Base-by-base conservation (phyloP, 176 grass and related monocot genomes). In the Oryza meridionalis region DNA sequence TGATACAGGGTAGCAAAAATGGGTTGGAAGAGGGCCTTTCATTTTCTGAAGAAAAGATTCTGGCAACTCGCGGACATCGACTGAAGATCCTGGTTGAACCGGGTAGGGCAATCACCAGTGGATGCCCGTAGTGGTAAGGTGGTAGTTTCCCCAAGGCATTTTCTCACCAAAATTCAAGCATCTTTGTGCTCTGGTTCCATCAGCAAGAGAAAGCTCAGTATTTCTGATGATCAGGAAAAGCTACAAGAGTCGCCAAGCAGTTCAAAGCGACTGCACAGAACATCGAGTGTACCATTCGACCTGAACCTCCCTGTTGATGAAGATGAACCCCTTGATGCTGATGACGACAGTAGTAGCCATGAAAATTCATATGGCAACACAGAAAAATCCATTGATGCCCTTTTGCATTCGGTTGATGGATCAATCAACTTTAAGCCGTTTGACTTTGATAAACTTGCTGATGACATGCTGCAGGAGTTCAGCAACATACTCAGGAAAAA, bases 291-390 rank as follows among this genome's bases (percentile, higher is more conserved):
- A 26, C 50, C 82, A 4, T 91, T 99, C 19, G 91, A 99, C 82
- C 74, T 99, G 86, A 99, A 99, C 80, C 80, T 96, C 37, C 86
- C 96, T 8, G 85, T 90, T 3, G 88, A 88, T 3, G 89, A 94
- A 47, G 76, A 50, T 0, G 91, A 88, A 67, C 22, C 61, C 3
- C 67, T 81, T 9, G 84, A 82, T 71, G 43, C 71, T 25, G 75
- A 90, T 21, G 76, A 38, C 0, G 70, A 76, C 14, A 69, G 63
- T 70, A 65, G 93, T 80, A 72, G 67, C 81, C 61, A 90, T 1
- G 83, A 86, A 15, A 70, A 61, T 31, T 93, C 77, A 0, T 84
- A 17, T 2, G 81, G 88, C 72, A 77, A 46, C 85, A 67, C 78
- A 55, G 89, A 92, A 26, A 75, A 47, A 29, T 98, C 82, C 62